Base-by-base conservation (phyloP, 495 filamentous ascomycete genomes). In the Talaromyces borbonicus region DNA sequence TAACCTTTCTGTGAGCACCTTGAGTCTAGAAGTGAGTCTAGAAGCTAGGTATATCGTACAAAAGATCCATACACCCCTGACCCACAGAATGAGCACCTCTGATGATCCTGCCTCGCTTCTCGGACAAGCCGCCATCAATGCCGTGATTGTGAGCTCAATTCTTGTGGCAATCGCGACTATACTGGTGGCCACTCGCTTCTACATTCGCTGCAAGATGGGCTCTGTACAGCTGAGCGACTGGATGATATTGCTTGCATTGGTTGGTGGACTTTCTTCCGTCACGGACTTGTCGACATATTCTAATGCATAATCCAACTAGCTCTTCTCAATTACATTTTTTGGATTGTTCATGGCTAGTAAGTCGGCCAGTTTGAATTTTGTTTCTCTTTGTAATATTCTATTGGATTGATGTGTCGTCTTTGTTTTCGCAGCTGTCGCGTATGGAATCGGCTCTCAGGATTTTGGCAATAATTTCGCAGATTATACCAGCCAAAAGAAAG, bases 221-320 rank as follows among this genome's bases (percentile, higher is more conserved):
- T 57, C 52, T 16, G 56, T 71, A 52, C 62, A 71, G 39, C 29
- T 55, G 5, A 71, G 67, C 53, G 67, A 71, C 52, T 71, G 64
- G 62, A 65, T 69, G 62, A 54, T 69, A 5, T 27, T 68, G 2
- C 49, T 68, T 23, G 57, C 67, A 3, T 43, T 69, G 59, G 67
- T 71, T 51, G 33, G 58, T 43, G 9, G 8, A 3, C 38, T n/a
- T n/a, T n/a, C n/a, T 11, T 26, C 9, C 19, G 3, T 26, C 23
- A 23, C 8, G n/a, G 22, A 5, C 5, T 11, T 39, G n/a, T 23
- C 24, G 19, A 19, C 12, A 29, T 0, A 22, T 3, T 12, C 26
- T 48, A 44, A 11, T 25, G 39, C 46, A n/a, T 37, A 33, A 36
- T 18, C 0, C 30, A 4, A 7, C 5, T 19, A 68, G 65, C 30